Base-by-base conservation (phyloP, 495 filamentous ascomycete genomes). In the Lophiotrema nucula region DNA sequence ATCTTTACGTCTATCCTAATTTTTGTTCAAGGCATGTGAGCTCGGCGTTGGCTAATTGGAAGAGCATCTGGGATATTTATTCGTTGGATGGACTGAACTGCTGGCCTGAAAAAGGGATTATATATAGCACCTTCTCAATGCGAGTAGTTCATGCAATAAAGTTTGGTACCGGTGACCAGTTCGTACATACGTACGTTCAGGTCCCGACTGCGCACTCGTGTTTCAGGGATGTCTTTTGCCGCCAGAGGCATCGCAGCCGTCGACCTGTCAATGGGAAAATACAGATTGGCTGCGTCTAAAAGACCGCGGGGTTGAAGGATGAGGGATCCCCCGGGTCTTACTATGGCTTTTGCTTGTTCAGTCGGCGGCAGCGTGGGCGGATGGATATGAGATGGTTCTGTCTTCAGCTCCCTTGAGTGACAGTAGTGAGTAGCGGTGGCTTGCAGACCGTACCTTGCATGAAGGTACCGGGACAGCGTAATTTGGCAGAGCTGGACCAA, bases 391-490 rank as follows among this genome's bases (percentile, higher is more conserved):
- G 47, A 49, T 49, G 15, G 28, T 31, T 19, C 6, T 18, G 18
- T 6, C 44, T 47, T 47, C 44, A 47, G 44, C 44, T 47, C 44
- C 44, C 44, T 47, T 47, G 44, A 11, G 8, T 21, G 19, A 35
- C 31, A 15, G 31, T 15, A 8, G 31, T 43, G 39, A 19, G 39
- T 8, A 12, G 44, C 11, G 44, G 44, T 27, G 23, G 18, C 19
- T 43, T 43, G 39, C 6, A 43, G 39, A 8, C 6, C 12, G 56
- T 59, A 59, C 56, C 56, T 59, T 59, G 56, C 56, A 59, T 59
- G 28, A 16, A 59, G 35, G 45, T 59, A 59, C 56, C 56, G 56
- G 52, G 25, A 41, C 4, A 39, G 16, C 11, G 56, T 27, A 59
- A 59, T 53, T 51, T 59, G 45, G 51, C 24, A 27, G 39, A 4